Percentiles rank a stretch among this genome's conserved stretches.
Evolutionary conservation across 2,329 filamentous ascomycete species (phyloP).

Genomic region (Penicillium sp.): DNA sequence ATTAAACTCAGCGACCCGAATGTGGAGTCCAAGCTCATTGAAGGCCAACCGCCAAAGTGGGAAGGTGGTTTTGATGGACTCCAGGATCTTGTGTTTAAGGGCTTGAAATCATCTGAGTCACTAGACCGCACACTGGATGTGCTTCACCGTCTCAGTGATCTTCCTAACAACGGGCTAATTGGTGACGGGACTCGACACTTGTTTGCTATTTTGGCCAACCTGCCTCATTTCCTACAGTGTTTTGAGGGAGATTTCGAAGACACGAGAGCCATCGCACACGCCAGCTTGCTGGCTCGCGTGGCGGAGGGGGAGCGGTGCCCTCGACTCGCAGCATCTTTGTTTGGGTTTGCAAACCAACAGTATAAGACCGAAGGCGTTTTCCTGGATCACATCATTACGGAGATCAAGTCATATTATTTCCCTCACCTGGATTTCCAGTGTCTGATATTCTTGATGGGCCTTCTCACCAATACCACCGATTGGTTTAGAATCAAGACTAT

Average conservation of each 20-base stretch:
- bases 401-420: slow-evolving; percentile 77
- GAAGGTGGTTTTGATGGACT: slow-evolving; percentile 86
- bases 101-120: slow-evolving; percentile 82
- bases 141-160: slow-evolving; percentile 75
- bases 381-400: slow-evolving; percentile 71
- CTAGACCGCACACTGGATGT: slow-evolving; percentile 77
- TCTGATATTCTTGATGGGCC: slow-evolving; percentile 86
- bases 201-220: slow-evolving; percentile 86
- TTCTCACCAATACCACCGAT: slow-evolving; percentile 82
- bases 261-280: slow-evolving; percentile 63
- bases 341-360: slow-evolving; percentile 69
- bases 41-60: slow-evolving; percentile 84
- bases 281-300: slow-evolving; percentile 70
- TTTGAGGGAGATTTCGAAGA: slow-evolving; percentile 69
- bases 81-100: slow-evolving; percentile 86
- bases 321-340: slow-evolving; percentile 70
- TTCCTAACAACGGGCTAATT: slow-evolving; percentile 79
- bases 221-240: slow-evolving; percentile 80
- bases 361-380: slow-evolving; percentile 76
- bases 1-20: slow-evolving; percentile 74
- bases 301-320: slow-evolving; percentile 73
- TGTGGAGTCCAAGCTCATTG: slow-evolving; percentile 72
- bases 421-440: slow-evolving; percentile 81
- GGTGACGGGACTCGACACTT: slow-evolving; percentile 82
- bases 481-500: slow-evolving; percentile 95